A percentile compares a stretch with the other conserved stretches of the same genome.
These are phyloP conservation scores for Comarum palustre DNA, from an alignment of 306 rosid species.

Conservation along the genomic window DNA sequence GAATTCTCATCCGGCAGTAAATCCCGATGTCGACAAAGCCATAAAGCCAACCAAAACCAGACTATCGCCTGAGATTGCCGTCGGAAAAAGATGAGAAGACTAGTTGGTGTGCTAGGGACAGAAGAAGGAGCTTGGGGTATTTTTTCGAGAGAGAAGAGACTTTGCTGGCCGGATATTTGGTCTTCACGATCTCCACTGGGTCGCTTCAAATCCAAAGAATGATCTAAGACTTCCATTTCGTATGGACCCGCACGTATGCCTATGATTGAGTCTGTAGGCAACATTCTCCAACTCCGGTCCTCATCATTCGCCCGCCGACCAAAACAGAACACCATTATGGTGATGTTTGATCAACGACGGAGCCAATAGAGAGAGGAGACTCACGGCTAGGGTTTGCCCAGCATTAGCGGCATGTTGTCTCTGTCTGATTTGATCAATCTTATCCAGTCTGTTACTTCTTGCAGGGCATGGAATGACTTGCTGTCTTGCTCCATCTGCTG, in stretches of 20 bases:
- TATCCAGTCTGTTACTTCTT: background rate
- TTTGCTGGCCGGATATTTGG: too few relatives aligned
- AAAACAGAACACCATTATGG: background rate
- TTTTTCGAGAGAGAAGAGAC: too few relatives aligned
- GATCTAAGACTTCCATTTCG: background rate
- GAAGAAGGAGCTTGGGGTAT: too few relatives aligned
- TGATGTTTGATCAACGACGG: background rate
- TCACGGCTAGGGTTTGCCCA: background rate
- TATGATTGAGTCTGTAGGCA: background rate
- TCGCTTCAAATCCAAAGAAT: too few relatives aligned
- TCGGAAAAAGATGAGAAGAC: too few relatives aligned
- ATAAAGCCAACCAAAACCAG: too few relatives aligned
- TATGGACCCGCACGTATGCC: background rate
- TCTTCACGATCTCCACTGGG: too few relatives aligned
- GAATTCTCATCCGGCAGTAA: too few relatives aligned
- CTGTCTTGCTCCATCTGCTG: too few relatives aligned
- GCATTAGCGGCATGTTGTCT: background rate
- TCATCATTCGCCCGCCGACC: constrained; percentile 4
- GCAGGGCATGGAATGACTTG: background rate
- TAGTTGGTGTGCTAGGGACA: too few relatives aligned
- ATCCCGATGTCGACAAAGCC: too few relatives aligned
- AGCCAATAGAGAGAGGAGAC: background rate
- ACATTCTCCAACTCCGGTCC: constrained; percentile 1
- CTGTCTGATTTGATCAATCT: background rate
- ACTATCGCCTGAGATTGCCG: too few relatives aligned